Base-by-base conservation (phyloP, 441 rosid species). In the Rhodomyrtus psidioides region DNA sequence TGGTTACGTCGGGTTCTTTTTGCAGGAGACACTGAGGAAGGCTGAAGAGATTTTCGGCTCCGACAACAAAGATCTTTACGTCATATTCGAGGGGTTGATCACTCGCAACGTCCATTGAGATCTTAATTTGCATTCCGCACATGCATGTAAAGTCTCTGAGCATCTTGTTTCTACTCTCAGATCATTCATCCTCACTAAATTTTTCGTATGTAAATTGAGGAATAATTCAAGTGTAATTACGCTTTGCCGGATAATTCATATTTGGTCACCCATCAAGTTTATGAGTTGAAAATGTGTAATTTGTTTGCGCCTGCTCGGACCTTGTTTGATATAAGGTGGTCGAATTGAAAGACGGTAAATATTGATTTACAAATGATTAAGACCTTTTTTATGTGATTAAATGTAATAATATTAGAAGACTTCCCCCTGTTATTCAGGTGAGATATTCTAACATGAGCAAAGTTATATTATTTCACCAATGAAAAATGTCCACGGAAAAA, bases 21-120 rank as follows among this genome's bases (percentile, higher is more conserved):
- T 24, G 65, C 91, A 97, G 98, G 98, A 97, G 86, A 93, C 98
- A 8, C 90, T 96, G 56, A 86, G 94, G 90, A 97, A 95, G 88
- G 96, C 96, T 27, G 97, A 94, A 58, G 98, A 94, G 92, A 94
- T 97, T 85, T 94, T 97, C 53, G 94, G 98, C 51, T 42, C 92
- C 2, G 98, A 96, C 51, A 96, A 95, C 88, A 93, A 92, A 89
- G 99, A 97, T 85, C 97, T 97, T 54, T 97, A 90, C 55, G 89
- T 90, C 9, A 90, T 94, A 86, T 97, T 97, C 57, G 97, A 94
- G 89, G 98, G 96, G 27, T 88, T 97, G 86, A 94, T 97, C 91
- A 92, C 94, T 34, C 98, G 97, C 10, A 94, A 91, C 26, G 91
- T 90, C 85, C 96, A 93, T 62, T 93, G 87, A 91, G 74, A 85